phyloP scores from a whole-genome alignment of 257 asterid genomes.

The Apocynum venetum region DNA sequence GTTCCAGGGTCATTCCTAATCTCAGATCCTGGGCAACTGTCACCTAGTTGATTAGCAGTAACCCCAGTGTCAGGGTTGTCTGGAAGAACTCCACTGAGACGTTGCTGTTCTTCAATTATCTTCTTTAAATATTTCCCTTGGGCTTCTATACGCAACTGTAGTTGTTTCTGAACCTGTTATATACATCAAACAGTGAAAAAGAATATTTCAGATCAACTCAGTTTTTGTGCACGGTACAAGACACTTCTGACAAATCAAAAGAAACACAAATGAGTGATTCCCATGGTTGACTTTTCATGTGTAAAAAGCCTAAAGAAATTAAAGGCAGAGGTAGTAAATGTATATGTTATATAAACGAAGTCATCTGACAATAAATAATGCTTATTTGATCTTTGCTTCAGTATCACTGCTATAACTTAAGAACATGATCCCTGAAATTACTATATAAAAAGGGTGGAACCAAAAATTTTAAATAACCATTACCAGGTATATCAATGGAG shows the following conservation, averaged over 20 bases:
- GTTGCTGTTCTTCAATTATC: conserved; percentile 93
- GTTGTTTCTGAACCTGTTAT: conserved; percentile 88
- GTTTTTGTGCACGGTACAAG: neutral
- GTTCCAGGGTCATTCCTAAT: conserved; percentile 64
- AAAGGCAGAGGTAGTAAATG: neutral
- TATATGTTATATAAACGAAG: too few relatives aligned
- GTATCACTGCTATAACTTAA: too few relatives aligned
- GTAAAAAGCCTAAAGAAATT: neutral
- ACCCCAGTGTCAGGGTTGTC: conserved; percentile 51
- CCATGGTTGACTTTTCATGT: neutral
- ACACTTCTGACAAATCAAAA: neutral
- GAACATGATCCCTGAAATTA: too few relatives aligned
- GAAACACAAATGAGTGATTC: neutral
- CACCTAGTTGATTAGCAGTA: conserved; percentile 39
- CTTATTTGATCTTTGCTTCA: neutral
- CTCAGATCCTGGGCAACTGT: conserved; percentile 44
- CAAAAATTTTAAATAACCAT: too few relatives aligned
- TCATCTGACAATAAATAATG: neutral
- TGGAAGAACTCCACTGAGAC: conserved; percentile 67
- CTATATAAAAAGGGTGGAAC: too few relatives aligned
- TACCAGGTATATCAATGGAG: too few relatives aligned
- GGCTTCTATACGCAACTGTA: conserved; percentile 92
- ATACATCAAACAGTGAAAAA: neutral
- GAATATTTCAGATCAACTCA: neutral
- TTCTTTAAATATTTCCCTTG: conserved; percentile 95